phyloP scores from a whole-genome alignment of 140 eudicot genomes.

The Ambrosia hybrid region DNA sequence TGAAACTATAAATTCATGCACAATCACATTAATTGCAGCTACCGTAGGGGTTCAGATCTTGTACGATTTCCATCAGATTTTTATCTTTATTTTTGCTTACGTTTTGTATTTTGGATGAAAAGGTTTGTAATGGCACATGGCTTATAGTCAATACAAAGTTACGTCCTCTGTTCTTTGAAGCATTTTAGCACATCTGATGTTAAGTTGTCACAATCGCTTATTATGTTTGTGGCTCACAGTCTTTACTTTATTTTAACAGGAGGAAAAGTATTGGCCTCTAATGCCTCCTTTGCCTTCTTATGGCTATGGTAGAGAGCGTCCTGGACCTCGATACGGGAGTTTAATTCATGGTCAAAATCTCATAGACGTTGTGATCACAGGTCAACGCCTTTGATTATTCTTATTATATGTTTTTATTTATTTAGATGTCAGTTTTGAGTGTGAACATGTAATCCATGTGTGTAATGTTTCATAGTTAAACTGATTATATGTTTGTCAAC shows the following conservation, averaged over 20 bases:
- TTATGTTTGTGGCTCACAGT: constrained; percentile 15
- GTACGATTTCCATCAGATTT: too few relatives aligned
- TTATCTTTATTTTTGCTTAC: not conserved
- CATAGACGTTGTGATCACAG: constrained; percentile 90
- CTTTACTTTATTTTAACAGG: constrained; percentile 43
- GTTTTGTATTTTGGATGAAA: too few relatives aligned
- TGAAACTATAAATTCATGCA: too few relatives aligned
- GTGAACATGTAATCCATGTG: not conserved
- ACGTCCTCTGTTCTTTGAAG: too few relatives aligned
- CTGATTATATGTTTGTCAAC: constrained; percentile 26
- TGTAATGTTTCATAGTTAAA: not conserved
- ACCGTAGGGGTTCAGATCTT: not conserved
- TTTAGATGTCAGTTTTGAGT: not conserved
- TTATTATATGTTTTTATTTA: not conserved
- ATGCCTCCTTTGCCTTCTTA: constrained; percentile 99
- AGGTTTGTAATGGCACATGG: too few relatives aligned
- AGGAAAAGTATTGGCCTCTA: constrained; percentile 79
- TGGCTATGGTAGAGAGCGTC: constrained; percentile 93
- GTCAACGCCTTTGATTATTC: constrained; percentile 32
- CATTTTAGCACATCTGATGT: not conserved
- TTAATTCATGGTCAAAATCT: constrained; percentile 97
- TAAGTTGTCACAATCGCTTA: not conserved
- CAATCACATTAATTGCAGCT: too few relatives aligned
- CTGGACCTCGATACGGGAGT: constrained; percentile 95
- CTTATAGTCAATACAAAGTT: too few relatives aligned